Base-by-base conservation (phyloP, 2,329 filamentous ascomycete species). In the Juglanconis sp. region DNA sequence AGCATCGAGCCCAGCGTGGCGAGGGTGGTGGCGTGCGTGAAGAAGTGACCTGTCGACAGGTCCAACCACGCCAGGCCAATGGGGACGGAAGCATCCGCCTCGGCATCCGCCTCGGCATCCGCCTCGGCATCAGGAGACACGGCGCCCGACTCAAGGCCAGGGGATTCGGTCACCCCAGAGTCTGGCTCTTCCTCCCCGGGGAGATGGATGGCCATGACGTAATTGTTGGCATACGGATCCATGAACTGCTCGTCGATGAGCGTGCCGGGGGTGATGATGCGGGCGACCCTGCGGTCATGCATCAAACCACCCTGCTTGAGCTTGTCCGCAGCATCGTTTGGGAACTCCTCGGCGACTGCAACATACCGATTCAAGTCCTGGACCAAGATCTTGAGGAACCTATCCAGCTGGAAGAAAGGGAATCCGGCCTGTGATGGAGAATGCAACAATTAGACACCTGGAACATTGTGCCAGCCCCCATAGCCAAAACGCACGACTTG, bases 201-300 rank as follows among this genome's bases (percentile, higher is more conserved):
- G 34, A 89, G 72, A 69, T 96, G 85, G 52, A 98, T 83, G 42
- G 91, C 88, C 71, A 98, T 84, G 38, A 98, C 81, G 72, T 94
- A 99, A 72, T 97, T 98, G 74, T 95, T 97, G 68, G 91, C 87
- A 71, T 90, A 94, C 1, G 92, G 91, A 71, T 98, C 91, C 80
- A 99, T 92, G 73, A 98, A 99, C 68, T 92, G 93, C 75, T 99
- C 95, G 73, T 99, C 95, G 66, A 99, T 96, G 57, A 99, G 79
- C 1, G 95, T 99, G 24, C 95, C 95, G 1, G 95, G 92, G 0
- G 95, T 98, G 69, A 99, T 87, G 66, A 99, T 88, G 60, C 95
- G 87, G 17, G 91, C 85, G 13, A 99, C 92, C 66, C 81, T 87
- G 32, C 95, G 88, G 71, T 96, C 90, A 72, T 95, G 96, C 79